These are phyloP conservation scores for Lentinula sp. DNA, from an alignment of 768 basidiomycete species.

Conservation along the genomic window DNA sequence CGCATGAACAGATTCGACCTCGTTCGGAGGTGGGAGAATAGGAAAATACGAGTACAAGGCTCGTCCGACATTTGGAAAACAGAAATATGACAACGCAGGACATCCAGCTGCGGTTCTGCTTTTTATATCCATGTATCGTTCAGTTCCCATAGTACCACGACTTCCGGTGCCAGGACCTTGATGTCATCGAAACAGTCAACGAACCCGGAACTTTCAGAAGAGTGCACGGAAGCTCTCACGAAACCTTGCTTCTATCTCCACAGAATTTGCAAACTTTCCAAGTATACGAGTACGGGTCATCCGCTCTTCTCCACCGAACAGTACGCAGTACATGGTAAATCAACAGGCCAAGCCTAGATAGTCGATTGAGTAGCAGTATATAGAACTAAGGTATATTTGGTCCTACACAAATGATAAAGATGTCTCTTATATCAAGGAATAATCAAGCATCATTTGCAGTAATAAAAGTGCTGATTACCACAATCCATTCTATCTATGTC, in stretches of 20 bases:
- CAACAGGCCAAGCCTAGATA: no score
- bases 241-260: neutral
- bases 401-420: neutral
- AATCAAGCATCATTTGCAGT: neutral
- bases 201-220: neutral
- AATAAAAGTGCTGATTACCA: neutral
- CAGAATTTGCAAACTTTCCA: neutral
- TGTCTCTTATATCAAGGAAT: neutral
- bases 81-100: neutral
- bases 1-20: constrained; percentile 1
- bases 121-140: neutral
- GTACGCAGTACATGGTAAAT: neutral
- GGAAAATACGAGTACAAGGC: neutral
- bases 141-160: neutral
- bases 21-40: constrained; percentile 2
- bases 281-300: neutral
- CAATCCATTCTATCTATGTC: neutral
- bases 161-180: neutral
- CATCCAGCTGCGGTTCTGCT: neutral
- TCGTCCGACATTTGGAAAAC: neutral
- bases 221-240: neutral
- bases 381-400: neutral
- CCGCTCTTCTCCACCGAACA: neutral
- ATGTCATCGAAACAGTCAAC: neutral
- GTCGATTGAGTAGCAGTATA: neutral